A percentile compares a stretch with the other conserved stretches of the same genome.
These are phyloP conservation scores for Aegilops umbellulata DNA, from an alignment of 176 grass and related monocot species.

Conservation along the genomic window DNA sequence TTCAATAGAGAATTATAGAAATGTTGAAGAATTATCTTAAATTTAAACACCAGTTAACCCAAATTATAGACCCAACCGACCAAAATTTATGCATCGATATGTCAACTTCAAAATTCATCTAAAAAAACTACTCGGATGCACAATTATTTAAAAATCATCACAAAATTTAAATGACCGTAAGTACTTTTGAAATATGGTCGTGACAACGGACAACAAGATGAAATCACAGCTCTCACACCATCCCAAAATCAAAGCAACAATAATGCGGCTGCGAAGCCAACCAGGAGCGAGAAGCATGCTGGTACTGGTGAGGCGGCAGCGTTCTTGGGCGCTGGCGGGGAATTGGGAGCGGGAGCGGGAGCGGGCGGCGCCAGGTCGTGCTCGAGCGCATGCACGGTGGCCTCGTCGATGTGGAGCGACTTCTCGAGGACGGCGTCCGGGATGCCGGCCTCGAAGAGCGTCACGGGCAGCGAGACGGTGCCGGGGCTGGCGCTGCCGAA, in stretches of 20 bases:
- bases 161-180: no score
- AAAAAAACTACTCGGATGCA: no score
- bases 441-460: slow-evolving; percentile 31
- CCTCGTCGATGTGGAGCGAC: slow-evolving; percentile 28
- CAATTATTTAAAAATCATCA: no score
- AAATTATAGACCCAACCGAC: no score
- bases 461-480: slow-evolving; percentile 10
- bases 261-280: background rate
- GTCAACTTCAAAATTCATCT: no score
- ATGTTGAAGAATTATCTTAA: no score
- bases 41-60: no score
- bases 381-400: slow-evolving; percentile 20
- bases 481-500: slow-evolving; percentile 48
- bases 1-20: no score
- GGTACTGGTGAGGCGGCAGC: background rate
- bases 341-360: background rate
- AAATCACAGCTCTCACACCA: background rate
- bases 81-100: no score
- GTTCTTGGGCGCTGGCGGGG: background rate
- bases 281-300: background rate
- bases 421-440: slow-evolving; percentile 23
- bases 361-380: background rate
- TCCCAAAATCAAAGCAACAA: background rate
- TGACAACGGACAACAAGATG: background rate
- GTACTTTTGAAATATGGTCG: background rate